Evolutionary conservation across 495 filamentous ascomycete species (phyloP).

Genomic region (Entonaema liquescens): DNA sequence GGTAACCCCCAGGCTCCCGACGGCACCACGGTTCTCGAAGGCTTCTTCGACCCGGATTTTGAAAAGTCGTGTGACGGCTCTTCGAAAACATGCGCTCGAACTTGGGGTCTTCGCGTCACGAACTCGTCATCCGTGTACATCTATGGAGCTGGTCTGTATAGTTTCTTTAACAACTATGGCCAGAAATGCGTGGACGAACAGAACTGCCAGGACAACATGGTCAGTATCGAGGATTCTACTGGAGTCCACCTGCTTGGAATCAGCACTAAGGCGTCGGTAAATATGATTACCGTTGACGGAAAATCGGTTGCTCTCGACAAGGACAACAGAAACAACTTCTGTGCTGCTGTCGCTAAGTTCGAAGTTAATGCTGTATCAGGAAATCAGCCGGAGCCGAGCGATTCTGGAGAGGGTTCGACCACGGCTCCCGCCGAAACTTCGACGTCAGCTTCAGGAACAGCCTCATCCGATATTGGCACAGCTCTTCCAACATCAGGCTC

Average conservation of each 20-base stretch:
- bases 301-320: slow-evolving; percentile 63
- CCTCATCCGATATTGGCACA: not conserved
- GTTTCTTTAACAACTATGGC: slow-evolving; percentile 86
- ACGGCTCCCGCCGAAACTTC: slow-evolving; percentile 10
- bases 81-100: slow-evolving; percentile 72
- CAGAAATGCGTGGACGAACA: slow-evolving; percentile 78
- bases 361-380: slow-evolving; percentile 31
- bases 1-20: slow-evolving; percentile 78
- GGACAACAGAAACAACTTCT: slow-evolving; percentile 77
- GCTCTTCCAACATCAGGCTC: slow-evolving; percentile 20
- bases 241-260: slow-evolving; percentile 78
- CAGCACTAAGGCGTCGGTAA: slow-evolving; percentile 85
- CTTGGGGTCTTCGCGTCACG: slow-evolving; percentile 84
- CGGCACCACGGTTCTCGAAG: slow-evolving; percentile 69
- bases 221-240: slow-evolving; percentile 73
- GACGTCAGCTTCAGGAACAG: not conserved
- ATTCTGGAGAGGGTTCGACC: slow-evolving; percentile 14
- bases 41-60: slow-evolving; percentile 82
- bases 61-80: slow-evolving; percentile 67
- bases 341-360: slow-evolving; percentile 71
- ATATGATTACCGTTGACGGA: slow-evolving; percentile 78
- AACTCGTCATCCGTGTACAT: slow-evolving; percentile 72
- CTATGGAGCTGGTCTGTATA: slow-evolving; percentile 84
- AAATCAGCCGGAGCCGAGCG: slow-evolving; percentile 14
- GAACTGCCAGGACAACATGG: slow-evolving; percentile 86